phyloP scores from a whole-genome alignment of 331 rosid genomes.

The Telfairia occidentalis region DNA sequence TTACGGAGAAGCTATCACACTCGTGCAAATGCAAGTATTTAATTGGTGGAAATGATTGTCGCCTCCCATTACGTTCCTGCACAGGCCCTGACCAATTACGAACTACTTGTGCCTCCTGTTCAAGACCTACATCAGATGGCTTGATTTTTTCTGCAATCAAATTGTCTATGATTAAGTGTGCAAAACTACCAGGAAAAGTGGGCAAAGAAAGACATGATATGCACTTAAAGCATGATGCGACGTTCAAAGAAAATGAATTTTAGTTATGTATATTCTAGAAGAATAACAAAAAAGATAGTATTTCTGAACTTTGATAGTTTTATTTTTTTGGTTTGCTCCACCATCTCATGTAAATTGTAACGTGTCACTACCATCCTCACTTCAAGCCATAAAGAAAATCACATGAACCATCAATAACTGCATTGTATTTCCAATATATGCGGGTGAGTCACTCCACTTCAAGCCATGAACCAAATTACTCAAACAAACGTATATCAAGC shows the following conservation, averaged over 20 bases:
- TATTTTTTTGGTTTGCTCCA: background rate
- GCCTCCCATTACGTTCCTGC: slow-evolving; percentile 49
- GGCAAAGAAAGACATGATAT: background rate
- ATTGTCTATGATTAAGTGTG: slow-evolving; percentile 19
- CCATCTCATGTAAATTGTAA: background rate
- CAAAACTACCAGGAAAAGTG: slow-evolving; percentile 1
- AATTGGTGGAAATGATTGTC: slow-evolving; percentile 57
- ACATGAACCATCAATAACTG: background rate
- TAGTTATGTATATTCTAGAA: background rate
- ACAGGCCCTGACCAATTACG: slow-evolving; percentile 57
- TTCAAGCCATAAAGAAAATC: background rate
- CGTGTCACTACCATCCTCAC: background rate
- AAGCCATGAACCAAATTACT: slow-evolving; percentile 6
- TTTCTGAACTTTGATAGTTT: background rate
- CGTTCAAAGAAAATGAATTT: background rate
- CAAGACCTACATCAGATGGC: slow-evolving; percentile 93
- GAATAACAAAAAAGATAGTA: background rate
- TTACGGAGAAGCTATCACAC: slow-evolving; percentile 76
- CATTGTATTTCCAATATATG: background rate
- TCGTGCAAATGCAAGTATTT: slow-evolving; percentile 84
- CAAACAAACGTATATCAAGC: background rate
- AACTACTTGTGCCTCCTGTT: slow-evolving; percentile 84
- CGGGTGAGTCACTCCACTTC: background rate
- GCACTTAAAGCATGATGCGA: background rate
- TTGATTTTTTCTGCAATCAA: slow-evolving; percentile 72